Evolutionary conservation across 768 basidiomycete genomes (phyloP).

Genomic region (Astraeus odoratus): DNA sequence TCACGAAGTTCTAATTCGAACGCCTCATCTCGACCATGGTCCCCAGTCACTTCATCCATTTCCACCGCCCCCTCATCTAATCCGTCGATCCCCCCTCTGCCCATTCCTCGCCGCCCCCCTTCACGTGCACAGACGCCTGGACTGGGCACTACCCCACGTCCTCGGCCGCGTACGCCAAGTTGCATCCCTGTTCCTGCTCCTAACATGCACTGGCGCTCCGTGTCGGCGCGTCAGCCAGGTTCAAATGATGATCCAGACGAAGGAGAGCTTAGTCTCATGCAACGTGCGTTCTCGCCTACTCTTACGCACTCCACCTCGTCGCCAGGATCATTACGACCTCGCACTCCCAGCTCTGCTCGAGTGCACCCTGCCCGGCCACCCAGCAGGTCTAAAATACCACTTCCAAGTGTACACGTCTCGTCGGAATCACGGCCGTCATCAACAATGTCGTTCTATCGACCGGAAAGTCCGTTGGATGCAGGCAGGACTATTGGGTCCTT

Average conservation of each 20-base stretch:
- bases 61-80: slow-evolving; percentile 57
- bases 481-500: slow-evolving; percentile 18
- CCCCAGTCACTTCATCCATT: slow-evolving; percentile 63
- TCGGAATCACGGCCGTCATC: slow-evolving; percentile 66
- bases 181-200: slow-evolving; percentile 57
- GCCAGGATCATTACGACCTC: slow-evolving; percentile 26
- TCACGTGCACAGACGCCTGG: slow-evolving; percentile 58
- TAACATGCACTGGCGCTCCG: slow-evolving; percentile 38
- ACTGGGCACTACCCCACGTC: slow-evolving; percentile 45
- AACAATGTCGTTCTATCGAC: slow-evolving; percentile 60
- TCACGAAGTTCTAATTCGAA: slow-evolving; percentile 58
- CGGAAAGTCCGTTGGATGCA: slow-evolving; percentile 44
- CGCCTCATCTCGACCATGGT: slow-evolving; percentile 76
- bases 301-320: slow-evolving; percentile 42
- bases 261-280: slow-evolving; percentile 38
- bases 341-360: slow-evolving; percentile 35
- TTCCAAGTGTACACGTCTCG: slow-evolving; percentile 65
- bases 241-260: slow-evolving; percentile 41
- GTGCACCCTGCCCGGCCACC: slow-evolving; percentile 64
- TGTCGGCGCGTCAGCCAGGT: slow-evolving; percentile 42
- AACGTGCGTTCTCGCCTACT: slow-evolving; percentile 58
- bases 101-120: slow-evolving; percentile 29
- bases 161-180: slow-evolving; percentile 74
- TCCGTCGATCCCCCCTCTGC: slow-evolving; percentile 30
- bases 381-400: slow-evolving; percentile 78